Evolutionary conservation across 179 eudicot genomes (phyloP).

Genomic region (Drosera spatulata): DNA sequence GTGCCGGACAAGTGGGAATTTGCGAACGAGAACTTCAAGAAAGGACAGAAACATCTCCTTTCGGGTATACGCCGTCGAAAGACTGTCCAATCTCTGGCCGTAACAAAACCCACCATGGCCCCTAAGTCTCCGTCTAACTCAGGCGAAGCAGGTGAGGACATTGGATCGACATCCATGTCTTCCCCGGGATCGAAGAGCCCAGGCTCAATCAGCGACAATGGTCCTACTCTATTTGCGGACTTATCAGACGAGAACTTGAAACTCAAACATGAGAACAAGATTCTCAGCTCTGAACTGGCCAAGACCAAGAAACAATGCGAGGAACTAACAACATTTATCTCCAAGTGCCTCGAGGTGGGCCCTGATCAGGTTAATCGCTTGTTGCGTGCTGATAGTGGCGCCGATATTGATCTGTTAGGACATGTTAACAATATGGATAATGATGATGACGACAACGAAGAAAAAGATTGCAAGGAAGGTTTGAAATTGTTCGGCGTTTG

Average conservation of each 20-base stretch:
- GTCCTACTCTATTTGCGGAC: conserved; percentile 18
- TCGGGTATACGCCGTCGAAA: conserved; percentile 64
- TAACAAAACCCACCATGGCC: conserved; percentile 14
- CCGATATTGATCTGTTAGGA: conserved; percentile 6
- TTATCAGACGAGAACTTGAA: conserved; percentile 65
- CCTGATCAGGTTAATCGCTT: conserved; percentile 43
- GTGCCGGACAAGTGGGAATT: conserved; percentile 95
- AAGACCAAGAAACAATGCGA: conserved; percentile 67
- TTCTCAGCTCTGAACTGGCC: conserved; percentile 54
- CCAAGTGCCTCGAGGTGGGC: conserved; percentile 35
- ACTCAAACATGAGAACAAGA: conserved; percentile 46
- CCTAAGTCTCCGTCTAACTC: conserved; percentile 35
- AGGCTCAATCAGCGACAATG: conserved; percentile 15
- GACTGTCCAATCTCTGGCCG: conserved; percentile 10
- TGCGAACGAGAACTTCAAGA: conserved; percentile 73
- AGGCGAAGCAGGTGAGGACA: conserved; percentile 35
- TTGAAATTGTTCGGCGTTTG: conserved; percentile 79
- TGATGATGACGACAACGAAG: conserved; percentile 4
- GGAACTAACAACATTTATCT: conserved; percentile 38
- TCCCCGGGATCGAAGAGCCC: conserved; percentile 48
- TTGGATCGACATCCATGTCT: conserved; percentile 64
- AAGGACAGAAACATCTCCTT: conserved; percentile 61
- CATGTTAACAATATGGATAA: conserved; percentile 10
- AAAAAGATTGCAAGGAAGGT: conserved; percentile 15
- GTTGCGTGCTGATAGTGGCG: conserved; percentile 15